Base-by-base conservation (phyloP, 2,329 filamentous ascomycete genomes). In the Colletotrichum kahawae region DNA sequence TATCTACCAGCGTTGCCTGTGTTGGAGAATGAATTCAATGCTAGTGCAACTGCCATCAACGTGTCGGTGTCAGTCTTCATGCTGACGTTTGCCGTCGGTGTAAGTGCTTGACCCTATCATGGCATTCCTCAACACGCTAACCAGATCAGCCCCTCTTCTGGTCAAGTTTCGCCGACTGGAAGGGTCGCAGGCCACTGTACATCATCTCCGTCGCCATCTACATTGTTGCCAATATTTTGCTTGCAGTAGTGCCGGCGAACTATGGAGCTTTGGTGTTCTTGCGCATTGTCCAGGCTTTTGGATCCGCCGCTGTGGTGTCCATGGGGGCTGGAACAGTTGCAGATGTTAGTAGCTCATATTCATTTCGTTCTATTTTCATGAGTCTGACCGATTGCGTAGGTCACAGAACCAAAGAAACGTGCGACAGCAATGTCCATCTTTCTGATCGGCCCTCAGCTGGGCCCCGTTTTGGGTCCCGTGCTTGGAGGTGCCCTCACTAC, bases 31-130 rank as follows among this genome's bases (percentile, higher is more conserved):
- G 83, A 84, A 54, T 87, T 87, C 73, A 76, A 82, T 9, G 80
- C 81, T 7, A 82, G 81, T 9, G 78, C 78, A 31, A 82, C 83
- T 7, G 81, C 79, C 4, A 83, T 87, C 48, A 87, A 87, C 76
- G 84, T 82, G 4, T 86, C 86, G 0, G 85, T 87, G n/a, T 83
- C 84, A 1, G 82, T 87, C 5, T 88, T 86, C 77, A 86, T 85
- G 84, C 80, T 83, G 12, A 82, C 86, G 1, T 87, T 87, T 71
- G 86, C 85, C 18, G 67, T 87, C 18, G 82, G 82, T 10, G 81
- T 83, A 68, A 75, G 81, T 78, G 51, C 33, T 13, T 3, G 12
- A n/a, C 3, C 16, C 6, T 51, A n/a, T 57, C 14, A 7, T 34
- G 21, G 2, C 43, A 13, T 33, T 3, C 31, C 18, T 34, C 33